Evolutionary conservation across 768 basidiomycete species (phyloP).

Genomic region (Xerocomus brunneocitrinus): DNA sequence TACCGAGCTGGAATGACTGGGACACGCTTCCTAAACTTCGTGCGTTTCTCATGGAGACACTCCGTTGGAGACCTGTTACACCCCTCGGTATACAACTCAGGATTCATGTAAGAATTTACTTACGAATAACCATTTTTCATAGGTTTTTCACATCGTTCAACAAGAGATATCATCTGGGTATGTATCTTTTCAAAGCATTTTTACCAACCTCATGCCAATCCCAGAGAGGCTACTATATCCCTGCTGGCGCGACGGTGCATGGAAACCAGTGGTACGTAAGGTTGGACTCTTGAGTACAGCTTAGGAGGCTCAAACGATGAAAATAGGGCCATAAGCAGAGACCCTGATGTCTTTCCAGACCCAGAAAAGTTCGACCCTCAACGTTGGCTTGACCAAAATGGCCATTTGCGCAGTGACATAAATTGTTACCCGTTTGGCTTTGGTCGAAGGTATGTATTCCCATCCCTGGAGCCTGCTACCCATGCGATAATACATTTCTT

Average conservation of each 20-base stretch:
- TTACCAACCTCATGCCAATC: constrained; percentile 9
- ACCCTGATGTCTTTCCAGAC: constrained; percentile 51
- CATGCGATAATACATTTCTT: not conserved
- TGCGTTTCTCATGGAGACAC: constrained; percentile 35
- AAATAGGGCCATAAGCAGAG: constrained; percentile 47
- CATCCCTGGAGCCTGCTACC: too few species aligned
- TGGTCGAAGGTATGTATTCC: constrained; percentile 34
- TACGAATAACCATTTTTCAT: not conserved
- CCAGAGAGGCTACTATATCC: constrained; percentile 21
- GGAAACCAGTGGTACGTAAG: constrained; percentile 21
- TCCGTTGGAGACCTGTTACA: constrained; percentile 37
- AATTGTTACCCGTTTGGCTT: constrained; percentile 51
- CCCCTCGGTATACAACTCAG: constrained; percentile 17
- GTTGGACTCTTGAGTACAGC: not conserved
- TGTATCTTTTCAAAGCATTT: not conserved
- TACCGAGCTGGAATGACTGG: constrained; percentile 35
- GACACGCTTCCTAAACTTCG: constrained; percentile 31
- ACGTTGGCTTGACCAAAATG: constrained; percentile 46
- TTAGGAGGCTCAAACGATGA: not conserved
- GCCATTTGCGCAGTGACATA: constrained; percentile 43
- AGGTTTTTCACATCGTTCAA: constrained; percentile 57
- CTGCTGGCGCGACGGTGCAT: constrained; percentile 18
- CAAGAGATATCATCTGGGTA: constrained; percentile 61
- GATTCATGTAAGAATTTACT: too few species aligned
- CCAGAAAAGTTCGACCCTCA: constrained; percentile 55